Base-by-base conservation (phyloP, 108 stramenopile species). In the Hondaea fermentalgiana region DNA sequence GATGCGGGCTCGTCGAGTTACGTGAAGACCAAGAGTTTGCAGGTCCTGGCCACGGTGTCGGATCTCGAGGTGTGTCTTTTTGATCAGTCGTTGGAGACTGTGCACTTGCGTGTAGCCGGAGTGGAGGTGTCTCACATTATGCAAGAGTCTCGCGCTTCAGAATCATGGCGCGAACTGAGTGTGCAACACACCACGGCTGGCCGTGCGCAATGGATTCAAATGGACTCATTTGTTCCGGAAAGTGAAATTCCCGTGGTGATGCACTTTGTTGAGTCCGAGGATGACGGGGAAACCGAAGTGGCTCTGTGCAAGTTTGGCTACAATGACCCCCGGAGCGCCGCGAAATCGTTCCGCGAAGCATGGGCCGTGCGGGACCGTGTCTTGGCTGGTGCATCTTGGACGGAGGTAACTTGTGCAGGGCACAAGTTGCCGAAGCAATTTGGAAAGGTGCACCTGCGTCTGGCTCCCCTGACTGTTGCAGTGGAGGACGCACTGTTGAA, bases 171-270 rank as follows among this genome's bases (percentile, higher is more conserved):
- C n/a, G 76, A 47, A 10, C 14, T 28, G 49, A 83, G 14, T 6
- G 51, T 83, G n/a, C 6, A 53, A 2, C 45, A 83, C 10, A 83
- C 76, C 10, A 45, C 49, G 19, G 76, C 76, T 8, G 12, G 49
- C 25, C 45, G 76, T 6, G 76, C 76, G 19, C 76, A 83, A 23
- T 83, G 76, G 76, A 35, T 83, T 12, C 76, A 83, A 53, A 23
- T 35, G 76, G 76, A 83, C 51, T 83, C 76, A 45, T 83, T 53
- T 83, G 76, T 83, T 14, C 76, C 76, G n/a, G 76, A 83, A 28
- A 83, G 76, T 23, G 76, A 83, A 53, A 83, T 83, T 83, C 76
- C 76, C 6, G 76, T 83, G 8, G 76, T 53, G 6, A 6, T 83
- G 12, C 76, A 83, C 23, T 53, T 83, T 17, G 25, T 83, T 12